Percentiles rank a stretch among this genome's conserved stretches.
Evolutionary conservation across 1,284 basidiomycete species (phyloP).

Genomic region (Moesziomyces sp.): DNA sequence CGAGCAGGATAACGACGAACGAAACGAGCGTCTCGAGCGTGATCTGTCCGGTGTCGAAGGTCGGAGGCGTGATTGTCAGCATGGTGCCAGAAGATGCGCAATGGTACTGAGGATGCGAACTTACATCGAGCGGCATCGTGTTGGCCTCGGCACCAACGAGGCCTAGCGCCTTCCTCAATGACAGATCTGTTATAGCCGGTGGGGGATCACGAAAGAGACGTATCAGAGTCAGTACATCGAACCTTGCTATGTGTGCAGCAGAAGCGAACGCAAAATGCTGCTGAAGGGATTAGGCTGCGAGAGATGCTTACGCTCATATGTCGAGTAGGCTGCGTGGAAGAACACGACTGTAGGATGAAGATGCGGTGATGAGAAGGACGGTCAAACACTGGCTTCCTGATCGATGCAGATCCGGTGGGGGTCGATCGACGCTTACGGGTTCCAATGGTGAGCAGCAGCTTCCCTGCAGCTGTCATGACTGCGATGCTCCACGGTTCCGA

Average conservation of each 20-base stretch:
- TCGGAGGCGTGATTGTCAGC: not conserved
- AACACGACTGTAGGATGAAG: slow-evolving; percentile 34
- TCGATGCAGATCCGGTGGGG: too few species aligned
- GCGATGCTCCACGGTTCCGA: not conserved
- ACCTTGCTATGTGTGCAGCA: too few species aligned
- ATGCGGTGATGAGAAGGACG: not conserved
- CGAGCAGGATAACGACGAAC: slow-evolving; percentile 77
- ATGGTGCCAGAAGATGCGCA: not conserved
- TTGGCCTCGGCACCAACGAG: slow-evolving; percentile 32
- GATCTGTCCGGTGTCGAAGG: too few species aligned
- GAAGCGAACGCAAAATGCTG: too few species aligned
- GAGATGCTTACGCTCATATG: slow-evolving; percentile 53
- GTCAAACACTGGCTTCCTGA: not conserved
- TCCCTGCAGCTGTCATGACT: slow-evolving; percentile 25
- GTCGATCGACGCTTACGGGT: too few species aligned
- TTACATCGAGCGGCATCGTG: slow-evolving; percentile 51
- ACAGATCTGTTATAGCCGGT: slow-evolving; percentile 28
- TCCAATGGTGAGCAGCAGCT: slow-evolving; percentile 27
- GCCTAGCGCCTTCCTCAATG: slow-evolving; percentile 53
- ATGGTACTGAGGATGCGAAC: slow-evolving; percentile 3
- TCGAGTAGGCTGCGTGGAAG: slow-evolving; percentile 59
- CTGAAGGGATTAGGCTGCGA: too few species aligned
- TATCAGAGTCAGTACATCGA: not conserved
- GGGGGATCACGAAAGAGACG: not conserved
- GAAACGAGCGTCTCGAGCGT: slow-evolving; percentile 76